Evolutionary conservation across 2,329 filamentous ascomycete species (phyloP).

Genomic region (Aspergillus sp.): DNA sequence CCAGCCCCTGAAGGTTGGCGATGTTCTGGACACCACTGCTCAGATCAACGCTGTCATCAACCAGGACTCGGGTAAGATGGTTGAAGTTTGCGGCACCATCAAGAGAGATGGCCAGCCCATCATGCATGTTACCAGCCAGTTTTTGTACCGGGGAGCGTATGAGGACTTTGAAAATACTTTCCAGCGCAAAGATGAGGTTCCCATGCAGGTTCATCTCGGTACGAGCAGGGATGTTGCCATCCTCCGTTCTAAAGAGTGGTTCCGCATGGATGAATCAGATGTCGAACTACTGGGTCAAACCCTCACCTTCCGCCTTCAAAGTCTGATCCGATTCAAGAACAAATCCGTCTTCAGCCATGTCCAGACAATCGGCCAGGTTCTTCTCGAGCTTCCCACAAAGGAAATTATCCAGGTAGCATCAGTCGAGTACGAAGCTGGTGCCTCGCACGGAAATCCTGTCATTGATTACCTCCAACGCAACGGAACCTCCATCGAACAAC

Average conservation of each 20-base stretch:
- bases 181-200: conserved; percentile 93
- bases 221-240: conserved; percentile 91
- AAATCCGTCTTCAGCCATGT: conserved; percentile 86
- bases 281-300: conserved; percentile 89
- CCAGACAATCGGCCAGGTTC: conserved; percentile 85
- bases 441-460: conserved; percentile 92
- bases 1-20: conserved; percentile 90
- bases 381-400: conserved; percentile 92
- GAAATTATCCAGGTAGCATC: conserved; percentile 97
- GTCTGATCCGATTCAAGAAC: conserved; percentile 90
- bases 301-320: conserved; percentile 91
- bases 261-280: conserved; percentile 77
- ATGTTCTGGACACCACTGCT: conserved; percentile 85
- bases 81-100: conserved; percentile 98
- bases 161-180: conserved; percentile 97
- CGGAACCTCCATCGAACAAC: conserved; percentile 89
- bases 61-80: conserved; percentile 98
- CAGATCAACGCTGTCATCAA: conserved; percentile 98
- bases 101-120: conserved; percentile 75
- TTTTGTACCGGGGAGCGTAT: conserved; percentile 91
- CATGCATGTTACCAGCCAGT: conserved; percentile 98
- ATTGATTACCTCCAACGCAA: conserved; percentile 92
- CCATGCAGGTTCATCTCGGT: conserved; percentile 84
- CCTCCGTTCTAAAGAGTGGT: conserved; percentile 96
- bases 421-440: conserved; percentile 88